These are phyloP conservation scores for Asterochloris erici DNA, from an alignment of 139 green algal genomes.

Conservation along the genomic window DNA sequence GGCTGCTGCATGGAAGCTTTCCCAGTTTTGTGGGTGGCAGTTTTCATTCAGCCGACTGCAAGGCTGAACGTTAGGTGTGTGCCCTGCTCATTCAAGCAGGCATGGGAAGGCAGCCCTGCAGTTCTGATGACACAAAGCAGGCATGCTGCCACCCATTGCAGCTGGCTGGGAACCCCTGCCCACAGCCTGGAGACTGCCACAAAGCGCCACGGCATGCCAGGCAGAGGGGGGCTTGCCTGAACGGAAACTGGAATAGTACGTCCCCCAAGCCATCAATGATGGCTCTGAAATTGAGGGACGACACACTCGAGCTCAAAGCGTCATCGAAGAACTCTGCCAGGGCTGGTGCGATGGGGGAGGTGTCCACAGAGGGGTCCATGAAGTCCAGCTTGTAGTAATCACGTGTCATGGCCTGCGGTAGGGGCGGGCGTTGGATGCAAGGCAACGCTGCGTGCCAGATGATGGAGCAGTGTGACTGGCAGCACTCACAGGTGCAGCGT, in stretches of 20 bases:
- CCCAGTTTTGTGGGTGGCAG: too few relatives aligned
- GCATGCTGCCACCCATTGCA: too few relatives aligned
- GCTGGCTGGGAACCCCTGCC: too few relatives aligned
- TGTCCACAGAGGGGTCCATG: conserved; percentile 79
- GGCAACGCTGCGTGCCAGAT: conserved; percentile 18
- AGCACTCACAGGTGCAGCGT: background rate
- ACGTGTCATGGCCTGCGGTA: conserved; percentile 71
- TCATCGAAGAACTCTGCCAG: conserved; percentile 95
- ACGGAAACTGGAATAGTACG: conserved; percentile 88
- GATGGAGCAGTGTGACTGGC: conserved; percentile 30
- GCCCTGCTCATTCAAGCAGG: too few relatives aligned
- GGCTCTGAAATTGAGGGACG: conserved; percentile 93
- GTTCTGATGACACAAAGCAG: too few relatives aligned
- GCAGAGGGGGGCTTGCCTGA: conserved; percentile 24
- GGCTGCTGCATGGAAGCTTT: too few relatives aligned
- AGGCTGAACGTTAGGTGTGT: too few relatives aligned
- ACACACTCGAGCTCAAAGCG: conserved; percentile 66
- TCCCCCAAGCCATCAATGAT: conserved; percentile 94
- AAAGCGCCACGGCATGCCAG: too few relatives aligned
- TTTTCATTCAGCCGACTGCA: too few relatives aligned
- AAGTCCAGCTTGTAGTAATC: conserved; percentile 82
- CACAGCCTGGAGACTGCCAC: too few relatives aligned
- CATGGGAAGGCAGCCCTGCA: too few relatives aligned
- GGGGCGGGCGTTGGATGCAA: too few relatives aligned
- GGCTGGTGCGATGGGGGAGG: conserved; percentile 89